A percentile compares a stretch with the other conserved stretches of the same genome.
Evolutionary conservation across 305 asterid genomes (phyloP).

Genomic region (Solanum chacoense): DNA sequence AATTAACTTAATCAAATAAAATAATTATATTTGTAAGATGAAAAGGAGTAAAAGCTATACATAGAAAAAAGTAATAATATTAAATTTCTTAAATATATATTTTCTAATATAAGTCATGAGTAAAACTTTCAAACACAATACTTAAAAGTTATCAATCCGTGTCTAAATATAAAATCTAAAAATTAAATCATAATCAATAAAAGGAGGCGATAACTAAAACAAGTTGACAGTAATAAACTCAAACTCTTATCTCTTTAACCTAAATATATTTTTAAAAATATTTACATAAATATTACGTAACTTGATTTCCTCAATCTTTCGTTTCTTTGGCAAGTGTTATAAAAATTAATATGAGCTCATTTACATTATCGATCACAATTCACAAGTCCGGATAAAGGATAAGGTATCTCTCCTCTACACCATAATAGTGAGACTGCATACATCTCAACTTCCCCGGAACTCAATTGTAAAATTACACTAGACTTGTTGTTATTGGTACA

Average conservation of each 20-base stretch:
- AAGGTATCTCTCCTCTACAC: not conserved
- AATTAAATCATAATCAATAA: not conserved
- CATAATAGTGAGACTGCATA: not conserved
- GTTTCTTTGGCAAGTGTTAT: not conserved
- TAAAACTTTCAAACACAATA: not conserved
- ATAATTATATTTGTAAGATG: too few species aligned
- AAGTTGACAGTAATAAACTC: not conserved
- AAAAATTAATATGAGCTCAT: not conserved
- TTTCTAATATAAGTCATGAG: too few species aligned
- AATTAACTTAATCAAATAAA: not conserved
- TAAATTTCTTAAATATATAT: not conserved
- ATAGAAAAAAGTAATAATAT: not conserved
- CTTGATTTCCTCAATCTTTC: not conserved
- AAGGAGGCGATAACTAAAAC: not conserved
- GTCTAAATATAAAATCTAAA: not conserved
- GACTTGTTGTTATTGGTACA: too few species aligned
- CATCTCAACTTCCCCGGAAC: rapidly evolving
- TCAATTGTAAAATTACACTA: not conserved
- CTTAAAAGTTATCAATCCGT: not conserved
- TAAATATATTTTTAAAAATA: not conserved
- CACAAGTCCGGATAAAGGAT: too few species aligned
- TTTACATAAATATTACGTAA: not conserved
- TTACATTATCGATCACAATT: not conserved
- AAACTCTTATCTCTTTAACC: not conserved
- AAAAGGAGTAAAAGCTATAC: not conserved